A percentile compares a stretch with the other conserved stretches of the same genome.
phyloP scores from a whole-genome alignment of 2,329 filamentous ascomycete genomes.

The Ceratocystis diversiconidia region DNA sequence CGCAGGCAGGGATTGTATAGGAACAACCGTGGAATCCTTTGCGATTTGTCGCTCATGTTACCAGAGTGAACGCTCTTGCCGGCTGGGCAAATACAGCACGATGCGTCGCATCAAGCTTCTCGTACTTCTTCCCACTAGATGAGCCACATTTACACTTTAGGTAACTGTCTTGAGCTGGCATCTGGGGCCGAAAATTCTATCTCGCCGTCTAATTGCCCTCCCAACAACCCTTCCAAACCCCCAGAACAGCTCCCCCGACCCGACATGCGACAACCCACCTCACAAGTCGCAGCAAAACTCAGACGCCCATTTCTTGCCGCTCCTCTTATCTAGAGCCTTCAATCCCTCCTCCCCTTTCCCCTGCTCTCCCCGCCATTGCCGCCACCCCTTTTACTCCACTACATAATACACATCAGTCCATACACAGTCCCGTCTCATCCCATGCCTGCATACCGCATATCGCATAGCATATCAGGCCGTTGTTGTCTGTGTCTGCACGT shows the following conservation, averaged over 20 bases:
- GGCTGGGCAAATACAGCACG: not conserved
- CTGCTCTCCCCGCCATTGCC: not conserved
- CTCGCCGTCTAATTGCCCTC: no score
- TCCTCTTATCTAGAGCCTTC: not conserved
- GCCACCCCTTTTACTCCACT: not conserved
- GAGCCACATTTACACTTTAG: no score
- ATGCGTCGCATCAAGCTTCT: not conserved
- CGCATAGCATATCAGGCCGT: no score
- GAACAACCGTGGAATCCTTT: not conserved
- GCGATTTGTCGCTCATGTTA: not conserved
- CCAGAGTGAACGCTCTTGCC: not conserved
- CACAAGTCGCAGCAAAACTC: not conserved
- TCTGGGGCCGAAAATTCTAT: no score
- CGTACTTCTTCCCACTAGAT: no score
- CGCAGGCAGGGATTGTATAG: not conserved
- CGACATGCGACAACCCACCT: not conserved
- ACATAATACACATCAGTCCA: not conserved
- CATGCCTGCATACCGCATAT: constrained; percentile 1
- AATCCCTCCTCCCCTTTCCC: not conserved
- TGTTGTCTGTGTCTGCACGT: not conserved
- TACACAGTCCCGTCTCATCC: constrained; percentile 2
- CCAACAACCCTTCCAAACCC: not conserved
- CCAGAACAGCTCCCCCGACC: not conserved
- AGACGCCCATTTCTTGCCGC: no score
- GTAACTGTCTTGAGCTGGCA: no score